Conservation (phyloP, 208 protist genomes). For the Giardia muris region DNA sequence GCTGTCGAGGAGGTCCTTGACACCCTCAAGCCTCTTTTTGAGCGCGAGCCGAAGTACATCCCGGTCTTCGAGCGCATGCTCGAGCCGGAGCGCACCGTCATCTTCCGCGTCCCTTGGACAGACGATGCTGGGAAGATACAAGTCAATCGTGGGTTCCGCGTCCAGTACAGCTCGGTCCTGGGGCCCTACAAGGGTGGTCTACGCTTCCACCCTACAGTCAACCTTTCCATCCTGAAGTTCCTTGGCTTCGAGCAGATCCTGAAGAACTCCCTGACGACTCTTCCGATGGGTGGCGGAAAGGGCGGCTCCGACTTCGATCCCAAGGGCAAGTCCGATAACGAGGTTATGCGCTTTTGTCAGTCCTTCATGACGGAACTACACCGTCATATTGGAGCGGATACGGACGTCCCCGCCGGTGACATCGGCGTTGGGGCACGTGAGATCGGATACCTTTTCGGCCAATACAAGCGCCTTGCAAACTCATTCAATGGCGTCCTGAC, state of each 20-base stretch:
- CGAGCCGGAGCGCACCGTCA: slow-evolving; percentile 64
- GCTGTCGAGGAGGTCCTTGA: slow-evolving; percentile 61
- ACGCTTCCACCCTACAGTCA: slow-evolving; percentile 52
- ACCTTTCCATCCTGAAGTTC: slow-evolving; percentile 67
- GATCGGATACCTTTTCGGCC: slow-evolving; percentile 68
- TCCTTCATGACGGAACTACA: slow-evolving; percentile 63
- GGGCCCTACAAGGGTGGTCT: slow-evolving; percentile 74
- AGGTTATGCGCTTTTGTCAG: slow-evolving; percentile 76
- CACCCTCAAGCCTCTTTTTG: slow-evolving; percentile 58
- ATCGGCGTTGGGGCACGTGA: slow-evolving; percentile 69
- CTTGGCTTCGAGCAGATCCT: slow-evolving; percentile 79
- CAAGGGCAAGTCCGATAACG: slow-evolving; percentile 64
- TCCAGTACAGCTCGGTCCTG: slow-evolving; percentile 69
- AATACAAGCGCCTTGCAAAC: slow-evolving; percentile 63
- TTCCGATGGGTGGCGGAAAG: slow-evolving; percentile 70
- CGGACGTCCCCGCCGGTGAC: slow-evolving; percentile 73
- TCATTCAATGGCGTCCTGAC: slow-evolving; percentile 63
- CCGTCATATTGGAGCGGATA: slow-evolving; percentile 63
- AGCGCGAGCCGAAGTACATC: slow-evolving; percentile 59
- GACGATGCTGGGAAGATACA: slow-evolving; percentile 60
- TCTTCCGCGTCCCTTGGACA: slow-evolving; percentile 69
- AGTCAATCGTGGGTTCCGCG: slow-evolving; percentile 67
- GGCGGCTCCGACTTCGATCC: slow-evolving; percentile 74
- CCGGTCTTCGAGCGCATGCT: slow-evolving; percentile 58
- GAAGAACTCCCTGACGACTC: slow-evolving; percentile 70